These are phyloP conservation scores for Aspergillus asperescens DNA, from an alignment of 495 filamentous ascomycete species.

Conservation along the genomic window DNA sequence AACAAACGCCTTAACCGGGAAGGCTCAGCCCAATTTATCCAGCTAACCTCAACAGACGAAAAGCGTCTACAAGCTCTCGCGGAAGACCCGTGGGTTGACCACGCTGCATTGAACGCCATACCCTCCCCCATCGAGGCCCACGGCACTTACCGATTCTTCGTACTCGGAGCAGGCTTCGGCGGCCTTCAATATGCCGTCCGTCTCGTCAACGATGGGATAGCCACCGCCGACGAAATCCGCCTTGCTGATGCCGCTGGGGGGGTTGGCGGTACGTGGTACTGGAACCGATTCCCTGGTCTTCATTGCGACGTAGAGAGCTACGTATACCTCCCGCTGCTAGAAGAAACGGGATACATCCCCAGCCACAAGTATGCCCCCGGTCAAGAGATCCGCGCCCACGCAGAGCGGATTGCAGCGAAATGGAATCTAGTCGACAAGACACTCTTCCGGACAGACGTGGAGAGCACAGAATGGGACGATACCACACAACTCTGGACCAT, in stretches of 20 bases:
- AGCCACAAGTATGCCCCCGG: slow-evolving; percentile 28
- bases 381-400: slow-evolving; percentile 23
- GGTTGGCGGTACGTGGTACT: slow-evolving; percentile 52
- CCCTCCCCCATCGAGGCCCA: neutral
- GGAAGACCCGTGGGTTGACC: neutral
- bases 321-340: slow-evolving; percentile 51
- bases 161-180: slow-evolving; percentile 12
- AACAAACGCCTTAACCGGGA: neutral
- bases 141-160: neutral
- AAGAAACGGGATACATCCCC: slow-evolving; percentile 55
- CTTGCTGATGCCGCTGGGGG: slow-evolving; percentile 44
- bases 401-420: slow-evolving; percentile 24
- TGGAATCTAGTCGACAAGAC: slow-evolving; percentile 31
- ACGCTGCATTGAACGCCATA: neutral
- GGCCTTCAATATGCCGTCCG: slow-evolving; percentile 11
- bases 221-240: slow-evolving; percentile 41
- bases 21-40: neutral
- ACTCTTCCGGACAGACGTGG: slow-evolving; percentile 21
- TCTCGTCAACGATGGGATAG: slow-evolving; percentile 7
- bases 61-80: neutral
- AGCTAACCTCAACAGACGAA: neutral
- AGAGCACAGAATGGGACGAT: neutral
- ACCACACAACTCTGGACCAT: neutral
- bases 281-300: slow-evolving; percentile 35
- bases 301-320: slow-evolving; percentile 31